phyloP scores from a whole-genome alignment of 2,329 filamentous ascomycete species.

The Fusarium sulawesiense region DNA sequence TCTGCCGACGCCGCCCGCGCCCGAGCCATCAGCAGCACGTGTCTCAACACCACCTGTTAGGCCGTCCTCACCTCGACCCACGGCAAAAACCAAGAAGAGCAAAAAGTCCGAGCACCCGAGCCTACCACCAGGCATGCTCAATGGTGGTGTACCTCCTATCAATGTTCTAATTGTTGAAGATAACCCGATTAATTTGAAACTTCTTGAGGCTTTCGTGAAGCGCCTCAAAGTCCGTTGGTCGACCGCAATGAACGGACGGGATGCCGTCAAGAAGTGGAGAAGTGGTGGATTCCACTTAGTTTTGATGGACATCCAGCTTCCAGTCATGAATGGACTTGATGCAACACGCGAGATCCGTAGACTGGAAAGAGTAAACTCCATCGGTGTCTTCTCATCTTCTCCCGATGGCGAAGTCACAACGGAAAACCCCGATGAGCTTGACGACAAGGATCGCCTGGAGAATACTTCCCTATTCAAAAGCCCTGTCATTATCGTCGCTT shows the following conservation, averaged over 20 bases:
- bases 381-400: constrained; percentile 86
- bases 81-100: constrained; percentile 60
- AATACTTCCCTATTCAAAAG: constrained; percentile 86
- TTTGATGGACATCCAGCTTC: constrained; percentile 97
- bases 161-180: constrained; percentile 98
- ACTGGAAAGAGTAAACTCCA: constrained; percentile 88
- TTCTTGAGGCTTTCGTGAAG: constrained; percentile 96
- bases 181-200: constrained; percentile 95
- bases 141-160: constrained; percentile 90
- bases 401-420: constrained; percentile 62
- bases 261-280: constrained; percentile 94
- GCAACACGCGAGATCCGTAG: constrained; percentile 94
- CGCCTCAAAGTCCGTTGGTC: constrained; percentile 95
- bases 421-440: constrained; percentile 59
- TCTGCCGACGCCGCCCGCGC: constrained; percentile 63
- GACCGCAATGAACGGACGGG: constrained; percentile 94
- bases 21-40: constrained; percentile 56
- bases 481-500: constrained; percentile 95
- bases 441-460: constrained; percentile 75
- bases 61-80: constrained; percentile 61
- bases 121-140: constrained; percentile 74
- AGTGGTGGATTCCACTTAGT: constrained; percentile 94
- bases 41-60: constrained; percentile 66
- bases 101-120: constrained; percentile 63
- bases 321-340: constrained; percentile 94